Evolutionary conservation across 495 filamentous ascomycete species (phyloP), one percentile per base, ranked within the genome.

Genomic region (Rhypophila decipiens): DNA sequence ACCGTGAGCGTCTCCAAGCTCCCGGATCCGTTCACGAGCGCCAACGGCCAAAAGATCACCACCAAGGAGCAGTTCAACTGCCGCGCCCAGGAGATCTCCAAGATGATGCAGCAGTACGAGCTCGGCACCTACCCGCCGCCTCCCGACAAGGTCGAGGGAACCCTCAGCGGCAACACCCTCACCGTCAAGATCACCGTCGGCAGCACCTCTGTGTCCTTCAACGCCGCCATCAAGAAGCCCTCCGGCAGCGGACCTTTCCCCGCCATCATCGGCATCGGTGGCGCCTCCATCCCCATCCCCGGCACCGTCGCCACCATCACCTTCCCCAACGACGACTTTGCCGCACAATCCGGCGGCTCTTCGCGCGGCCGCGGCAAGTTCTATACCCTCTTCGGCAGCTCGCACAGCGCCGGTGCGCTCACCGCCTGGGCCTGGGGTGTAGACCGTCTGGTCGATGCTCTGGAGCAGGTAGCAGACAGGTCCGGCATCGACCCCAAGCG

Each of bases 341-440:
- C 63, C 22, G 63, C 64, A 13, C 72, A 75, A 53, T 51, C 59
- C 0, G 58, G 57, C 48, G 45, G 53, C 21, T 46, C 51, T 38
- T 66, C 61, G 27, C 70, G 70, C 19, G 74, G 74, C 38, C 58
- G 60, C 34, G 74, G 74, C 39, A 66, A 64, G 21, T 77, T 78
- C 67, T 78, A 71, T 58, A 63, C 64, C n/a, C 59, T 78, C 17
- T 76, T 73, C 51, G 72, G 73, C 51, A 63, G 49, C 52, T 56
- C 57, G 11, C 70, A 76, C 65, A 63, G 62, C 9, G 73, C 74
- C n/a, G 72, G 73, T 39, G 72, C 75, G 12, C 48, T 71, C 38
- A 74, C 69, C 4, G 74, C 74, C 15, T 77, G 75, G 74, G 73
- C 70, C 15, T 78, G 74, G 75, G 74, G 74, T 36, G 71, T 78